Conservation (phyloP, 768 basidiomycete species). For the Tricholoma hemisulphureum region DNA sequence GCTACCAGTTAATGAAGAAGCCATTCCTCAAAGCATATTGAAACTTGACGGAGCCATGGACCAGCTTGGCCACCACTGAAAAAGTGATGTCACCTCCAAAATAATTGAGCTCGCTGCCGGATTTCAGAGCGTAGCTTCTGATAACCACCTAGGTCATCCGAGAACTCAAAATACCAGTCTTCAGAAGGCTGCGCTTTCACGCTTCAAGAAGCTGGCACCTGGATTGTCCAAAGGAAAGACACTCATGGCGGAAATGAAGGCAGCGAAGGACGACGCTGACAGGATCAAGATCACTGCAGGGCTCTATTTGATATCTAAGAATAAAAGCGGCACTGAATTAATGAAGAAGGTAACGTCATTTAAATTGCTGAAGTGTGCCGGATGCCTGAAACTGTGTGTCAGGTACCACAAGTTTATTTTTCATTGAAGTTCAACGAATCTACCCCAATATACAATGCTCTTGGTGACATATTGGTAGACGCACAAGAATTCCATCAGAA, state of each 20-base stretch:
- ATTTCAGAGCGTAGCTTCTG: slow-evolving; percentile 1
- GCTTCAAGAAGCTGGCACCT: slow-evolving; percentile 19
- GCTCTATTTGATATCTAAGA: background rate
- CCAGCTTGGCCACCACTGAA: background rate
- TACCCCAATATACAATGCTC: background rate
- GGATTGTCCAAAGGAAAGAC: background rate
- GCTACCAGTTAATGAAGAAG: background rate
- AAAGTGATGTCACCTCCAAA: slow-evolving; percentile 5
- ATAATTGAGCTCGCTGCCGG: background rate
- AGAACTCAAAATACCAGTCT: slow-evolving; percentile 1
- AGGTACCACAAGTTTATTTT: background rate
- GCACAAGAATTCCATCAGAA: background rate
- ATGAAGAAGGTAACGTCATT: background rate
- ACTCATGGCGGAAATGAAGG: background rate
- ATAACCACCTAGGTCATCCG: background rate
- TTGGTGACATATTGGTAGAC: background rate
- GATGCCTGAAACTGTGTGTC: background rate
- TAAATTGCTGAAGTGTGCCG: background rate
- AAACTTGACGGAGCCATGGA: background rate
- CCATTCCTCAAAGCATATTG: slow-evolving; percentile 1
- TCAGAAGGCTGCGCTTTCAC: slow-evolving; percentile 6
- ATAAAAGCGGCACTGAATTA: background rate
- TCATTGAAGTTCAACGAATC: background rate
- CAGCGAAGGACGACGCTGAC: background rate
- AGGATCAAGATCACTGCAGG: background rate